Evolutionary conservation across 2,329 filamentous ascomycete genomes (phyloP).

Genomic region (Drechslerella dactyloides): DNA sequence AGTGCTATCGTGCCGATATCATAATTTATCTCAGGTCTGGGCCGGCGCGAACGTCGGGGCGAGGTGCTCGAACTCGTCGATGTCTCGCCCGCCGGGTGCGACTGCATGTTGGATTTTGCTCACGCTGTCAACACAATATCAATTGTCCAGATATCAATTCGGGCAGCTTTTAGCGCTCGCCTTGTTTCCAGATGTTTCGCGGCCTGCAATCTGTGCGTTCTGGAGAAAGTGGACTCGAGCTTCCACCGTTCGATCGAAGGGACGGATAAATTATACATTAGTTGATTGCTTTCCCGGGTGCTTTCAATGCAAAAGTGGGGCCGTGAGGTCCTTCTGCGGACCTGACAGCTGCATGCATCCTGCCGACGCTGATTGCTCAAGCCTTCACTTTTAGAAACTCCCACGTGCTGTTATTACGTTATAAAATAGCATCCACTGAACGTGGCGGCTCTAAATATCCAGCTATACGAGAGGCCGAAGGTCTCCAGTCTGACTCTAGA

Average conservation of each 20-base stretch:
- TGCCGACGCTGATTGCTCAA: too few species aligned
- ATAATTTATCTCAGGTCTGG: too few species aligned
- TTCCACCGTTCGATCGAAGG: not conserved
- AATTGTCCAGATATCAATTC: not conserved
- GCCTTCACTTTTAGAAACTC: too few species aligned
- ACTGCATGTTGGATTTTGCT: not conserved
- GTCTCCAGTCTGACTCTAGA: not conserved
- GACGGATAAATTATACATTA: not conserved
- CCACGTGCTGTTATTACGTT: too few species aligned
- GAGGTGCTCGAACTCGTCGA: too few species aligned
- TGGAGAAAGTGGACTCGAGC: not conserved
- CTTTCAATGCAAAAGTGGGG: not conserved
- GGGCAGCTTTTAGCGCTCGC: not conserved
- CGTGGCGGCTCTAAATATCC: not conserved
- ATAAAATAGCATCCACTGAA: not conserved
- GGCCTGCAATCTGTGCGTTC: not conserved
- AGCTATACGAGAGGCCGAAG: too few species aligned
- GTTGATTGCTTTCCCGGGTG: not conserved
- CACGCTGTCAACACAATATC: not conserved
- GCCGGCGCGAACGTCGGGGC: too few species aligned
- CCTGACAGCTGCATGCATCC: too few species aligned
- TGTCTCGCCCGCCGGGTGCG: too few species aligned
- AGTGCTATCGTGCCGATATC: too few species aligned
- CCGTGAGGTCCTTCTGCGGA: too few species aligned
- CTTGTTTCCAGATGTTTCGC: slow-evolving; percentile 8